Conservation (phyloP, 179 eudicot genomes). For the Pouteria campechiana region DNA sequence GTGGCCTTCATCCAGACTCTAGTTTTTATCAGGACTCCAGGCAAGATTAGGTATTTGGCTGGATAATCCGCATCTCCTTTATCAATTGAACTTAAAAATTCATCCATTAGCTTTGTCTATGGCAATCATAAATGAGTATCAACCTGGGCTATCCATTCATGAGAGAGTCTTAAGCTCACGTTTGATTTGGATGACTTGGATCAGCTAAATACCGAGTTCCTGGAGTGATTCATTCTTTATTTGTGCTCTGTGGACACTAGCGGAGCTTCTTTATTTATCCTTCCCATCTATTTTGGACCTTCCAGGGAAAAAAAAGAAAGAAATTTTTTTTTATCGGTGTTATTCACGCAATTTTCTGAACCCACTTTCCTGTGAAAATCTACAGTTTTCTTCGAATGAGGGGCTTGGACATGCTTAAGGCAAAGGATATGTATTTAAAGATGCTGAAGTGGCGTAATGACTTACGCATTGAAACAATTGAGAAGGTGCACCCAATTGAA, state of each 20-base stretch:
- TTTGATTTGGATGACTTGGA: no score
- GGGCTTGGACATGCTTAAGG: conserved; percentile 33
- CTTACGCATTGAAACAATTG: conserved; percentile 32
- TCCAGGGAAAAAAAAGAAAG: background rate
- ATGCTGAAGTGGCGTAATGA: conserved; percentile 50
- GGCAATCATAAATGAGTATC: background rate
- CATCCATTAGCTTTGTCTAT: background rate
- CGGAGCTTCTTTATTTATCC: no score
- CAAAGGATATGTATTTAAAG: conserved; percentile 37
- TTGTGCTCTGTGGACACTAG: background rate
- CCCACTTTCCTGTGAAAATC: background rate
- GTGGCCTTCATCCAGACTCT: background rate
- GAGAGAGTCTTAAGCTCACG: no score
- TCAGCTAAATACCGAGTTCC: no score
- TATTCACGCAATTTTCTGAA: background rate
- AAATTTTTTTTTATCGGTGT: background rate
- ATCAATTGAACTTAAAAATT: no score
- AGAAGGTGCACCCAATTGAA: conserved; percentile 15
- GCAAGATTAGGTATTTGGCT: no score
- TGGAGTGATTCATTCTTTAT: background rate
- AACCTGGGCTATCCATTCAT: no score
- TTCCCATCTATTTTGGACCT: no score
- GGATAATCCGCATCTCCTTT: no score
- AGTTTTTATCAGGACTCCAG: no score
- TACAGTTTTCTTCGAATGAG: conserved; percentile 42